Base-by-base conservation (phyloP, 176 grass and related monocot species). In the Dendrocalamus sinicus region DNA sequence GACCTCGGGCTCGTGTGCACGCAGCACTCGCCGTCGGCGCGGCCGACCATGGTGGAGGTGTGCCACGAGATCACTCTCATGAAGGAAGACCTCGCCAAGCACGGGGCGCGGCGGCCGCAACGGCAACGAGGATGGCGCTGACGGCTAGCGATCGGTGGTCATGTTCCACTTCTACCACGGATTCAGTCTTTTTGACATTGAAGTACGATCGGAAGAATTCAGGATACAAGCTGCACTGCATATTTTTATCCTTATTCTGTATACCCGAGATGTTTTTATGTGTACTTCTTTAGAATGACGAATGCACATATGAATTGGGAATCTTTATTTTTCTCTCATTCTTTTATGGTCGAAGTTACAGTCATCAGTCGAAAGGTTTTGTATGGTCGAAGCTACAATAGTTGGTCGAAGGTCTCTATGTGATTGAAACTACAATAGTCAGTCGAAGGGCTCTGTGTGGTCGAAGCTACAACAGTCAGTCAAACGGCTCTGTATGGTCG, bases 1-100 rank as follows among this genome's bases (percentile, higher is more conserved):
- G 90, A 98, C 80, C 83, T 98, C 26, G 96, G 96, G 16, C 60
- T 98, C 3, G 84, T 82, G 50, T 98, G 96, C 93, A 94, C 96
- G 10, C 86, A 94, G 65, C 67, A 94, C 48, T 90, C 91, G 51
- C 90, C 93, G 47, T 7, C 81, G 82, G 46, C 63, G 74, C 55
- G 96, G 75, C 93, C 91, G 4, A 95, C 88, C 44, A 98, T 94
- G 96, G 83, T 71, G 54, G 88, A 95, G 46, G 91, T 89, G 7
- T 94, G 89, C 77, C 88, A 94, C 14, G 88, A 92, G 90, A 89
- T 95, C n/a, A 70, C 84, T 5, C 59, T 94, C 66, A 70, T 98
- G 70, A 92, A 91, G 83, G 91, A 94, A 85, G 93, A 95, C 81
- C 87, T 98, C 69, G 58, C 70, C 26, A 95, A 91, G 68, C 74